Conservation (phyloP, 805 yeast species). For the Wilhelminamyces savonicus region DNA sequence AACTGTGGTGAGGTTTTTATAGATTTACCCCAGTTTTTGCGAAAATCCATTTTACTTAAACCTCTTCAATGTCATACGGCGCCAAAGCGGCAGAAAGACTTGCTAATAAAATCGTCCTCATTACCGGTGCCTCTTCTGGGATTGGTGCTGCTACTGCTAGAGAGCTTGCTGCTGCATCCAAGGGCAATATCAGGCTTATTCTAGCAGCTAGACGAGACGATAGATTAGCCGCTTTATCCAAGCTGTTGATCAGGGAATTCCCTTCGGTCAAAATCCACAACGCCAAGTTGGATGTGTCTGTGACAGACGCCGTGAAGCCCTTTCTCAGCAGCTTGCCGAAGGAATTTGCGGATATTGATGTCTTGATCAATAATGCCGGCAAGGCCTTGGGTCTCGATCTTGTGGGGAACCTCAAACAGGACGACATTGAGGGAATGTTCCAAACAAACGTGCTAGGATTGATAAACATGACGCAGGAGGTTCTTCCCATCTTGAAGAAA, state of each 20-base stretch:
- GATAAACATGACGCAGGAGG: conserved; percentile 29
- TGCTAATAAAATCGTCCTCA: conserved; percentile 29
- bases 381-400: conserved; percentile 29
- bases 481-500: conserved; percentile 30
- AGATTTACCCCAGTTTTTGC: no score
- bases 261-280: conserved; percentile 23
- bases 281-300: conserved; percentile 26
- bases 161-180: conserved; percentile 33
- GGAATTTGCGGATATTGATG: conserved; percentile 31
- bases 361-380: conserved; percentile 34
- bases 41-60: no score
- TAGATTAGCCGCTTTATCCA: conserved; percentile 17
- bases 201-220: conserved; percentile 34
- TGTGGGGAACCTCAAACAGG: conserved; percentile 25
- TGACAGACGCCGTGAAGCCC: conserved; percentile 17
- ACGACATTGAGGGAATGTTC: conserved; percentile 30
- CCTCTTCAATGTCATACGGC: conserved; percentile 37
- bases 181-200: conserved; percentile 30
- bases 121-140: conserved; percentile 39
- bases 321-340: conserved; percentile 23
- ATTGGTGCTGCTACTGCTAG: conserved; percentile 37
- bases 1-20: no score
- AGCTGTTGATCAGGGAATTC: conserved; percentile 16
- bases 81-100: conserved; percentile 32
- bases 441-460: conserved; percentile 33